Conservation (phyloP, 2,329 filamentous ascomycete genomes). For the Drechmeria coniospora region DNA sequence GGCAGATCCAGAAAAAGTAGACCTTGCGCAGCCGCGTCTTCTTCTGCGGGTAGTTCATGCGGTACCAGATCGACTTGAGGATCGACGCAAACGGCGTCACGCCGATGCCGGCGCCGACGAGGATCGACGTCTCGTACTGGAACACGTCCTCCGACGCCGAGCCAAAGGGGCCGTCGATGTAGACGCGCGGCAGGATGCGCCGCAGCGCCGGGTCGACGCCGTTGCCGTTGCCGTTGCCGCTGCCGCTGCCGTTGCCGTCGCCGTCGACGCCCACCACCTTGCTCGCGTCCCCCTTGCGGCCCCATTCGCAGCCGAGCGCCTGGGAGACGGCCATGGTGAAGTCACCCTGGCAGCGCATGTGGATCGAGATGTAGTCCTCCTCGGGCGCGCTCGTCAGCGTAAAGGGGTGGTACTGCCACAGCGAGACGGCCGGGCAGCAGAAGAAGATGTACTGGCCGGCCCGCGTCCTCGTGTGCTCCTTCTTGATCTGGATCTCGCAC, state of each 20-base stretch:
- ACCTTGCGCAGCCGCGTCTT: constrained; percentile 70
- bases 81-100: constrained; percentile 80
- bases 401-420: constrained; percentile 84
- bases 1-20: constrained; percentile 87
- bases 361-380: constrained; percentile 80
- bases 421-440: constrained; percentile 70
- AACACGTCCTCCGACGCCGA: constrained; percentile 80
- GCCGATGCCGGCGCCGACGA: constrained; percentile 72
- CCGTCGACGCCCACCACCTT: constrained; percentile 55
- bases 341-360: constrained; percentile 70
- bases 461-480: constrained; percentile 66
- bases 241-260: constrained; percentile 42
- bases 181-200: constrained; percentile 62
- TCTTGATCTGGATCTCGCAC: constrained; percentile 84
- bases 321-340: constrained; percentile 58
- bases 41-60: constrained; percentile 74
- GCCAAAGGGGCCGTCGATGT: constrained; percentile 73
- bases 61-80: constrained; percentile 85
- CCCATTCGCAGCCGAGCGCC: constrained; percentile 62
- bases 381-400: constrained; percentile 76
- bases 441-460: constrained; percentile 83
- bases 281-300: constrained; percentile 36
- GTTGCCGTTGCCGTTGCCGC: constrained; percentile 39
- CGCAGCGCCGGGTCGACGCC: constrained; percentile 53
- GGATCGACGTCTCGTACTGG: constrained; percentile 67